Evolutionary conservation across 1,284 basidiomycete species (phyloP), one percentile per base, ranked within the genome.

Genomic region (Ustilago xerochloae): DNA sequence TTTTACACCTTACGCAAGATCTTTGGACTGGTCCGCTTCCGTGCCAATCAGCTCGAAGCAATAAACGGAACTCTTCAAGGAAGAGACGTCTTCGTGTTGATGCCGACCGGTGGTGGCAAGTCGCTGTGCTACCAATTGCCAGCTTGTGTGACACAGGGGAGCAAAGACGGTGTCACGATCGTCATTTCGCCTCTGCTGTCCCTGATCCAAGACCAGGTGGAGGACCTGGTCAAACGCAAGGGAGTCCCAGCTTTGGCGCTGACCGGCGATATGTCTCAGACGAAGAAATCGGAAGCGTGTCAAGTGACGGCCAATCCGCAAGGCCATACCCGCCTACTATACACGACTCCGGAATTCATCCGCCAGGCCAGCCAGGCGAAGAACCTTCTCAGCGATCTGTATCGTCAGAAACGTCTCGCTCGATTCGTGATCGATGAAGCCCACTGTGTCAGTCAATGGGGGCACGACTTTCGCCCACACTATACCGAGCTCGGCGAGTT

Each of bases 51-150:
- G 84, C 88, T 93, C 36, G 91, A 93, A 79, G 94, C 93, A 0
- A 93, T 98, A 77, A 89, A 90, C 51, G 91, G 91, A 3, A 91
- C 92, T 0, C 87, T 99, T 83, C 87, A 87, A 0, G 94, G 92
- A 3, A 88, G 88, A 49, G 95, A 99, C 80, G 93, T 94, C 13
- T 94, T 98, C 76, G 93, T 97, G 18, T 88, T 99, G 6, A 96
- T 98, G 90, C 96, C 97, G 0, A 99, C 96, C 0, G 96, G 96
- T 28, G 96, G 95, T 6, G 96, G 95, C 0, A 98, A 98, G 86
- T 86, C 87, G 83, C 74, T 88, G 24, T 88, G 86, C 39, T 89
- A 90, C 77, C 78, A 80, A 62, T 88, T 98, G 0, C 96, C 96
- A 0, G 95, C 94, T 1, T 88, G 97, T 20, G 91, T 94, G 80